These are phyloP conservation scores for Aureobasidium uvarum DNA, from an alignment of 2,329 filamentous ascomycete genomes.

Conservation along the genomic window DNA sequence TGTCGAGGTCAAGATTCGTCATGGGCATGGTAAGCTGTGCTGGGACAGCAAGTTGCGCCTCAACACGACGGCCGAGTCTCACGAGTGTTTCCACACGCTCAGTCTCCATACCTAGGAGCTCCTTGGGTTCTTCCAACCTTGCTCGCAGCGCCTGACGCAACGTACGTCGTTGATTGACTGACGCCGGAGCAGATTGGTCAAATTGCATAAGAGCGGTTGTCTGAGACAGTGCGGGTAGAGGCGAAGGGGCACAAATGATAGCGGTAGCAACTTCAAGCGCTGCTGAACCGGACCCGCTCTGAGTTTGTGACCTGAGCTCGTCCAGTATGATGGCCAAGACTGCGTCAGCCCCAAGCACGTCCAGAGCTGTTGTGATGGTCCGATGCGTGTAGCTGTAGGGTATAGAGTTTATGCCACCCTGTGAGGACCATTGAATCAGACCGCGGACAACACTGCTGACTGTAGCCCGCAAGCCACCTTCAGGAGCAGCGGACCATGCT, in stretches of 20 bases:
- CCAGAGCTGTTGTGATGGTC: constrained; percentile 61
- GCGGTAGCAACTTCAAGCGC: constrained; percentile 68
- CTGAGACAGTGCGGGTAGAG: constrained; percentile 38
- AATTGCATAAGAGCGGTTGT: constrained; percentile 29
- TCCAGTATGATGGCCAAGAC: constrained; percentile 64
- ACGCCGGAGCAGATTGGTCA: background rate
- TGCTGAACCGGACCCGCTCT: constrained; percentile 58
- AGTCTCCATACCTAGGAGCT: constrained; percentile 58
- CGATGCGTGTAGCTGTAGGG: constrained; percentile 69
- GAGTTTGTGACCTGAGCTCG: constrained; percentile 63
- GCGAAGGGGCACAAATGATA: constrained; percentile 64
- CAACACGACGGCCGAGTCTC: constrained; percentile 36
- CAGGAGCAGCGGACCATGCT: constrained; percentile 55
- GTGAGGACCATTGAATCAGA: constrained; percentile 64
- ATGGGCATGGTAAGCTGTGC: constrained; percentile 49
- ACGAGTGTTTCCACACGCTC: constrained; percentile 54
- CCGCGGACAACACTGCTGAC: constrained; percentile 62
- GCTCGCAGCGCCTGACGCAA: constrained; percentile 41
- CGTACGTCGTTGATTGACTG: constrained; percentile 14
- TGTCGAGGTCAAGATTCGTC: constrained; percentile 36
- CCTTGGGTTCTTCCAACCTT: constrained; percentile 52
- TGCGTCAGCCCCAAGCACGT: constrained; percentile 61
- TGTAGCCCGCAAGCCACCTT: constrained; percentile 53
- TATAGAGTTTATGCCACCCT: constrained; percentile 49
- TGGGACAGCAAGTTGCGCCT: constrained; percentile 55